Conservation (phyloP, 1,284 basidiomycete species). For the Tilletia caries region DNA sequence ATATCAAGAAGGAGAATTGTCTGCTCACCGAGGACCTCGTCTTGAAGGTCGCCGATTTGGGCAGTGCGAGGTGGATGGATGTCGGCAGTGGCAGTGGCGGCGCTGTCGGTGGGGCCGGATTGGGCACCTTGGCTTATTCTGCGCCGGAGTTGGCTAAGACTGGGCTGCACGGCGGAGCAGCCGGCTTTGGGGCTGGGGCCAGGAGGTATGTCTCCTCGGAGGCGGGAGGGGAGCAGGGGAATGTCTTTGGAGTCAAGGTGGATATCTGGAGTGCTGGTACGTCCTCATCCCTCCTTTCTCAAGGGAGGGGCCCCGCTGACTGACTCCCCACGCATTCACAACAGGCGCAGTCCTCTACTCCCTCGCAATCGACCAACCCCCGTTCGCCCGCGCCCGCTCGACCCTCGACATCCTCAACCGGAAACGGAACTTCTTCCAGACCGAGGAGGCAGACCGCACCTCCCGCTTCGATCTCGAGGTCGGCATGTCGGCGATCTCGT, state of each 20-base stretch:
- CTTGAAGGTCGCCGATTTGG: constrained; percentile 51
- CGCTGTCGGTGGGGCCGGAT: constrained; percentile 17
- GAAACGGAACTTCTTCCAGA: constrained; percentile 44
- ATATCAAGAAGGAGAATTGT: constrained; percentile 52
- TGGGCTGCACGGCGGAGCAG: neutral
- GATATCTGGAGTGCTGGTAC: constrained; percentile 38
- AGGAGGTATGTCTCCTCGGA: no score
- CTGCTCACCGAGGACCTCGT: constrained; percentile 38
- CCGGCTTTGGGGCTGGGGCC: neutral
- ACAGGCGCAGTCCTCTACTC: constrained; percentile 49
- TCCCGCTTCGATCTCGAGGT: constrained; percentile 22
- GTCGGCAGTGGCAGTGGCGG: no score
- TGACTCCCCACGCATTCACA: no score
- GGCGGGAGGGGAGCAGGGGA: neutral
- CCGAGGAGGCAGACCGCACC: constrained; percentile 47
- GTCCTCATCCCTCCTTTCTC: no score
- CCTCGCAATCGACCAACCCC: constrained; percentile 44
- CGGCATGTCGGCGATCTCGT: neutral
- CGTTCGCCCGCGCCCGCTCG: constrained; percentile 39
- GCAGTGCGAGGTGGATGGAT: constrained; percentile 44
- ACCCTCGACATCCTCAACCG: constrained; percentile 49
- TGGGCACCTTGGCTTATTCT: constrained; percentile 51
- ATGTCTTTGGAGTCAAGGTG: constrained; percentile 18
- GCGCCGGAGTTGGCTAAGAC: constrained; percentile 46
- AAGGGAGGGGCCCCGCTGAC: no score